phyloP scores from a whole-genome alignment of 2,329 filamentous ascomycete species.

The Huntiella moniliformis region DNA sequence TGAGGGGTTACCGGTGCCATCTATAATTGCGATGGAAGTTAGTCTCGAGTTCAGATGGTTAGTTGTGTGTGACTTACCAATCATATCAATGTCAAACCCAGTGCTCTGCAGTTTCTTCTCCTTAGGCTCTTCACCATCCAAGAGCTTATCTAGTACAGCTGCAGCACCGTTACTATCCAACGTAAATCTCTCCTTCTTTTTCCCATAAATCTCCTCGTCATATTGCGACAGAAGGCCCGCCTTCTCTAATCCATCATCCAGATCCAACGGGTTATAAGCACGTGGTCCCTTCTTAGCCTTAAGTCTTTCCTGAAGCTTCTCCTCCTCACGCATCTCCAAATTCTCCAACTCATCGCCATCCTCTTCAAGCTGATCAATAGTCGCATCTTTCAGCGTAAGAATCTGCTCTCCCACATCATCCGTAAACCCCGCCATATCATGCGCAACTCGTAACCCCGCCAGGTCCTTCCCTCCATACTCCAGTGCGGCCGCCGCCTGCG shows the following conservation, averaged over 20 bases:
- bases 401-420: slow-evolving; percentile 65
- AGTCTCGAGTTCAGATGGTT: neutral
- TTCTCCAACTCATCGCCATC: slow-evolving; percentile 85
- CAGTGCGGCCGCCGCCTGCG: slow-evolving; percentile 38
- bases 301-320: slow-evolving; percentile 55
- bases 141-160: slow-evolving; percentile 40
- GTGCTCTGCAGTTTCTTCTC: slow-evolving; percentile 37
- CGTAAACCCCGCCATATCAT: slow-evolving; percentile 58
- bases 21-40: slow-evolving; percentile 1
- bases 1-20: slow-evolving; percentile 20
- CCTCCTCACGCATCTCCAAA: slow-evolving; percentile 48
- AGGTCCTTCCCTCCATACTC: slow-evolving; percentile 74
- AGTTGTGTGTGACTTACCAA: slow-evolving; percentile 24
- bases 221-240: slow-evolving; percentile 69
- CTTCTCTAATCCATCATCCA: slow-evolving; percentile 29
- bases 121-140: slow-evolving; percentile 28
- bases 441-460: slow-evolving; percentile 77
- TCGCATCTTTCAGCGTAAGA: slow-evolving; percentile 82
- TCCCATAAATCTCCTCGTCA: slow-evolving; percentile 84
- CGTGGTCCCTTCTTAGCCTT: slow-evolving; percentile 80
- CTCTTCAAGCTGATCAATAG: slow-evolving; percentile 58
- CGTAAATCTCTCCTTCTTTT: slow-evolving; percentile 75
- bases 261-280: slow-evolving; percentile 69
- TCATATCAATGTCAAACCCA: slow-evolving; percentile 64
- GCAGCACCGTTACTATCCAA: slow-evolving; percentile 59